Evolutionary conservation across 208 protist species (phyloP).

Genomic region (Phytomonas sp.): DNA sequence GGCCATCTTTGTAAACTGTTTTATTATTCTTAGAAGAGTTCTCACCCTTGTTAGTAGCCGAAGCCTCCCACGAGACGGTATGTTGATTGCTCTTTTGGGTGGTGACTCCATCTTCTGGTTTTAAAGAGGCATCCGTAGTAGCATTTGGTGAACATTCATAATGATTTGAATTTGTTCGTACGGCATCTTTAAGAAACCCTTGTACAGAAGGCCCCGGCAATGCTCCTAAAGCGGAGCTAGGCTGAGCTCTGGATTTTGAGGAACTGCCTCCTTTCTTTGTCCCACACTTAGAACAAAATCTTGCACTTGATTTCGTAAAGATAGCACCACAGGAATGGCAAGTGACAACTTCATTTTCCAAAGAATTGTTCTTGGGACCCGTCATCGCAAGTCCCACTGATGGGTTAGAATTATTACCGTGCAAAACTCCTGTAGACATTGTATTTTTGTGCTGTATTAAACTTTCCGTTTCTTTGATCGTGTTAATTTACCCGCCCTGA

Average conservation of each 20-base stretch:
- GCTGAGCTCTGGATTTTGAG: neutral
- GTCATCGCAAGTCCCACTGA: neutral
- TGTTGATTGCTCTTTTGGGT: neutral
- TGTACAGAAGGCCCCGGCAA: neutral
- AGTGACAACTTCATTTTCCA: neutral
- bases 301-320: conserved; percentile 59
- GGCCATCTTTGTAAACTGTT: neutral
- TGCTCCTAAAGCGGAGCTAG: neutral
- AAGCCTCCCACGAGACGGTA: neutral
- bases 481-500: neutral
- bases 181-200: neutral
- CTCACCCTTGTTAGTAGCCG: neutral
- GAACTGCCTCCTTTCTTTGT: conserved; percentile 23
- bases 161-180: neutral
- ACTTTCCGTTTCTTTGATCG: neutral
- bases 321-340: conserved; percentile 59
- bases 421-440: neutral
- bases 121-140: neutral
- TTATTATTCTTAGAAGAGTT: neutral
- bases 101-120: neutral
- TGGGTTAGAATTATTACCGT: neutral
- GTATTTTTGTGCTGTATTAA: neutral
- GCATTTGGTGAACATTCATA: neutral
- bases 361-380: neutral
- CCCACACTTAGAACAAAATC: conserved; percentile 83